Conservation (phyloP, 1,284 basidiomycete species). For the Grifola frondosa region DNA sequence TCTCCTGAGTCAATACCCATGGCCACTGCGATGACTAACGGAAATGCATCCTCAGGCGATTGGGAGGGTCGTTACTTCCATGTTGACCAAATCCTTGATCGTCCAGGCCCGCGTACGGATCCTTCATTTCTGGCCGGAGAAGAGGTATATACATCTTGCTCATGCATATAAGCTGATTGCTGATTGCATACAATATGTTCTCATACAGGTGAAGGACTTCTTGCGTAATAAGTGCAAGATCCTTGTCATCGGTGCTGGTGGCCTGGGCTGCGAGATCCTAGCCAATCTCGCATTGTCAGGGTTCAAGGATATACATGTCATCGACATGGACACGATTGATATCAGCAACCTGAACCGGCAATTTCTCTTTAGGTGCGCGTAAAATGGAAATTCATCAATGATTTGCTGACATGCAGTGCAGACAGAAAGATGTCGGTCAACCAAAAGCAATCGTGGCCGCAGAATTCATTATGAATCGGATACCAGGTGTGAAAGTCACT, state of each 20-base stretch:
- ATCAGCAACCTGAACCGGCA: constrained; percentile 98
- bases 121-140: constrained; percentile 72
- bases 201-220: constrained; percentile 85
- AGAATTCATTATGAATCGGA: constrained; percentile 92
- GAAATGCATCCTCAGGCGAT: constrained; percentile 41
- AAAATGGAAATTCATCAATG: neutral
- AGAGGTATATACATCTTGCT: constrained; percentile 45
- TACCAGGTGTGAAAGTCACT: constrained; percentile 91
- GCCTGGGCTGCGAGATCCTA: constrained; percentile 92
- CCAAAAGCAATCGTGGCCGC: constrained; percentile 95
- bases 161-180: neutral
- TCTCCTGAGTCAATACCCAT: constrained; percentile 27
- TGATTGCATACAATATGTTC: neutral
- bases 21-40: constrained; percentile 25
- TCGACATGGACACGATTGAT: constrained; percentile 99
- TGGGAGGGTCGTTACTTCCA: constrained; percentile 77
- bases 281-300: constrained; percentile 92
- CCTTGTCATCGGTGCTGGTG: constrained; percentile 95
- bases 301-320: constrained; percentile 98
- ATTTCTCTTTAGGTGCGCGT: constrained; percentile 88
- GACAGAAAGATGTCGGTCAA: constrained; percentile 88
- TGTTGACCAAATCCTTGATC: constrained; percentile 80
- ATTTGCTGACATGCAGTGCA: constrained; percentile 33
- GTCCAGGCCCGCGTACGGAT: constrained; percentile 79
- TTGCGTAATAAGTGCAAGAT: constrained; percentile 86